Evolutionary conservation across 768 basidiomycete genomes (phyloP), one percentile per base, ranked within the genome.

Genomic region (Brasilioporus rufonigricans): DNA sequence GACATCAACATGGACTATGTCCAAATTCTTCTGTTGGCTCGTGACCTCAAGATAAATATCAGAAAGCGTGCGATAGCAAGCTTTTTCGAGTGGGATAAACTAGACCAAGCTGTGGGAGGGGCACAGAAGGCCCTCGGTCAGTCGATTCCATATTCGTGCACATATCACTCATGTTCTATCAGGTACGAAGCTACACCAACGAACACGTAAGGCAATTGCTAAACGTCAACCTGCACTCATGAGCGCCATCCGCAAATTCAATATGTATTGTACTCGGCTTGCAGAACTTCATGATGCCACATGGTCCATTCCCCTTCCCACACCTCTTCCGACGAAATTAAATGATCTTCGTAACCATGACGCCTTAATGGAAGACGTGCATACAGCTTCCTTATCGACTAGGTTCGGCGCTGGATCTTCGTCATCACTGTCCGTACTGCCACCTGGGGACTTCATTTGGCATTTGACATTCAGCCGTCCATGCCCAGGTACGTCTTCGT

Each of bases 81-180:
- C 14, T 43, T 43, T 9, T 43, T 43, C 14, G 24, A 43, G 14
- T 67, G 66, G 62, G 66, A 68, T 18, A 63, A 57, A 12, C 36
- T 69, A 0, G 63, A 70, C 19, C 58, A 46, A 11, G 68, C 66
- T 0, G 61, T 64, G 1, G 63, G 61, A 0, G 65, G 68, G 0
- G 23, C 48, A 7, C 36, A 63, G 0, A 48, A 65, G 44, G 16
- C 61, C 0, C 52, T 69, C 1, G 41, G 19, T 43, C 3, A 33
- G 7, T 33, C 5, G 5, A 33, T 33, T 12, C 33, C 14, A 33
- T 33, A 33, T 11, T 14, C 3, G 5, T 13, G 4, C 5, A 14
- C 14, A 33, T 33, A 4, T 33, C 33, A n/a, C 14, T 14, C 3
- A 33, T 33, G 5, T 33, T 4, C 12, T 33, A 11, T 9, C 12